Evolutionary conservation across 257 asterid genomes (phyloP), one percentile per base, ranked within the genome.

Genomic region (Thymus mandschuricus): DNA sequence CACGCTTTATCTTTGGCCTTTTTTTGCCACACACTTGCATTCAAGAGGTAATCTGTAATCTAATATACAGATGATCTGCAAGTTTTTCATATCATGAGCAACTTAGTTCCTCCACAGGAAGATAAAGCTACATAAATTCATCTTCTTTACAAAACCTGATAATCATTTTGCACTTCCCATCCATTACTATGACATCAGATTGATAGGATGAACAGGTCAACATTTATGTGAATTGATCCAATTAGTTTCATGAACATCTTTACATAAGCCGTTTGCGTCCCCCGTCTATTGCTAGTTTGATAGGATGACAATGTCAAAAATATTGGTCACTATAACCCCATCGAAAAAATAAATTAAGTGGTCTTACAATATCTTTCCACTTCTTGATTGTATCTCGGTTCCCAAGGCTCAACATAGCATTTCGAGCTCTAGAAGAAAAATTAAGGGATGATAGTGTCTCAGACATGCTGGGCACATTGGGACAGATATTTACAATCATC

Each of bases 291-390:
- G 38, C 48, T 28, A 75, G 61, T 4, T 46, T 31, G 70, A 61
- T 15, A 40, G 27, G 35, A 50, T 45, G 70, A 60, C 51, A 64
- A 28, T 30, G 60, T 5, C 35, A 31, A 56, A 11, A 13, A 40
- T 11, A 40, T 45, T 38, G 21, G 70, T 61, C 57, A 62, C 27
- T 64, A 21, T 31, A 46, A 71, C 58, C 59, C 63, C 54, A 64
- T 15, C 11, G 27, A 63, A 60, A 72, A 48, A 73, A 58, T 13
- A 78, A 65, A 77, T 62, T 46, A 52, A 56, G 57, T 68, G 73
- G 34, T 79, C 99, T 89, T 86, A 95, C 99, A 64, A 89, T 79
- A 83, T 95, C 99, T 89, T 84, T 95, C 98, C 98, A 95, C 72
- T 92, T 95, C 83, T 86, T 87, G 64, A 92, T 90, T 49, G 99